These are phyloP conservation scores for Suhomyces bolitotheri DNA, from an alignment of 1,139 yeast species.

Conservation along the genomic window DNA sequence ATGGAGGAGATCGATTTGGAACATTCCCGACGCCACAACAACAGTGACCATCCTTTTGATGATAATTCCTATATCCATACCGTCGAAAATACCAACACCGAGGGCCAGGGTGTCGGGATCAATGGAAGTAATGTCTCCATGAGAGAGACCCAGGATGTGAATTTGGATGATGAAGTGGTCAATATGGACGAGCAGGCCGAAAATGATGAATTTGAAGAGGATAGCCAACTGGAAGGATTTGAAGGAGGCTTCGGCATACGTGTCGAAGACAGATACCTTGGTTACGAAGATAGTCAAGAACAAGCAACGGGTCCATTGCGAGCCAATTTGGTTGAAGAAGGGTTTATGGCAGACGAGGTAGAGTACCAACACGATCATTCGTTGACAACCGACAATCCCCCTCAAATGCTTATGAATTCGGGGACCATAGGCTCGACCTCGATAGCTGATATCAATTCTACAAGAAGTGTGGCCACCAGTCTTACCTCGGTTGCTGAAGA, in stretches of 20 bases:
- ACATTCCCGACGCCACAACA: constrained; percentile 17
- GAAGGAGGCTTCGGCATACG: constrained; percentile 13
- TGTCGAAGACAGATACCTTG: constrained; percentile 2
- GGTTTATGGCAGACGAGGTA: constrained; percentile 59
- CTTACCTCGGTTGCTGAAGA: constrained; percentile 21
- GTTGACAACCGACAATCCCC: constrained; percentile 18
- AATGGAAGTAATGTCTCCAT: constrained; percentile 12
- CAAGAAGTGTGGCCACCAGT: constrained; percentile 22
- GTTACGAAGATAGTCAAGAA: constrained; percentile 1
- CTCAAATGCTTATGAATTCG: constrained; percentile 23
- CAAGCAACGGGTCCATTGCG: constrained; percentile 6
- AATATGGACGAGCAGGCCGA: constrained; percentile 35
- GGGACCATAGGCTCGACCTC: constrained; percentile 18
- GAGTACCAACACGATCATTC: constrained; percentile 59
- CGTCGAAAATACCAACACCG: constrained; percentile 18
- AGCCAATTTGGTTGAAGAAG: constrained; percentile 24
- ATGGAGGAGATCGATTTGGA: constrained; percentile 47
- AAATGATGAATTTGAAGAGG: constrained; percentile 18
- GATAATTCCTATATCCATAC: constrained; percentile 18
- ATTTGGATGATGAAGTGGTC: constrained; percentile 51
- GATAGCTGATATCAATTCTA: constrained; percentile 17
- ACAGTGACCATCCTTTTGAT: constrained; percentile 17
- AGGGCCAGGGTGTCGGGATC: constrained; percentile 13
- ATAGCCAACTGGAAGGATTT: constrained; percentile 12
- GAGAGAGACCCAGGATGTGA: constrained; percentile 23